Base-by-base conservation (phyloP, 495 filamentous ascomycete species). In the Neurospora sublineolata region DNA sequence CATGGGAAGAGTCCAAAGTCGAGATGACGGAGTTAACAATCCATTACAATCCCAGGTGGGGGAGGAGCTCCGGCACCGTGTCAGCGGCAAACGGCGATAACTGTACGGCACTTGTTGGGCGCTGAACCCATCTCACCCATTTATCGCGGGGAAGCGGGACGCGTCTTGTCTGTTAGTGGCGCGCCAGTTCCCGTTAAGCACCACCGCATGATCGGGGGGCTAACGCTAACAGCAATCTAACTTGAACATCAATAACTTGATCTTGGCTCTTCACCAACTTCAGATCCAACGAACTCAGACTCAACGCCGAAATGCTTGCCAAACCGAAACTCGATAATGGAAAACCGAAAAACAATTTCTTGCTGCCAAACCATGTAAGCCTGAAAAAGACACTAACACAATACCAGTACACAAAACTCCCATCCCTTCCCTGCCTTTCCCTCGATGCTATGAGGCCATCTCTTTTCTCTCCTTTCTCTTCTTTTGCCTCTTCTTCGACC, bases 401-500 rank as follows among this genome's bases (percentile, higher is more conserved):
- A 33, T 30, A 64, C 27, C 52, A 64, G 52, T 64, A 64, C 52
- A 64, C 52, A 64, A 33, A 64, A 64, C 52, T 64, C 52, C 52
- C 52, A 16, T 41, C 39, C 39, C 39, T 16, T 36, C 33, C 12
- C 39, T 1, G 18, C 10, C 39, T 40, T 41, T 39, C 12, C 42
- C 33, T 16, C 6, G 33, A 36, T 46, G 18, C 27, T 71, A 14
- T 64, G 52, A 18, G 16, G 20, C 39, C 23, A 23, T 23, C 12
- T 69, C 68, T 9, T 23, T 42, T 42, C 46, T 46, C 58, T 18
- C 37, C 23, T 33, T 52, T 60, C 42, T 23, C 18, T 37, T 39
- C 60, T 46, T 33, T 16, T 78, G 42, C 52, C 58, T 74, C 36
- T 72, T 37, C 16, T 33, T 64, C 20, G 68, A 42, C 72, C 72